Conservation (phyloP, 164 flowering plant genomes). For the Kingdonia uniflora region DNA sequence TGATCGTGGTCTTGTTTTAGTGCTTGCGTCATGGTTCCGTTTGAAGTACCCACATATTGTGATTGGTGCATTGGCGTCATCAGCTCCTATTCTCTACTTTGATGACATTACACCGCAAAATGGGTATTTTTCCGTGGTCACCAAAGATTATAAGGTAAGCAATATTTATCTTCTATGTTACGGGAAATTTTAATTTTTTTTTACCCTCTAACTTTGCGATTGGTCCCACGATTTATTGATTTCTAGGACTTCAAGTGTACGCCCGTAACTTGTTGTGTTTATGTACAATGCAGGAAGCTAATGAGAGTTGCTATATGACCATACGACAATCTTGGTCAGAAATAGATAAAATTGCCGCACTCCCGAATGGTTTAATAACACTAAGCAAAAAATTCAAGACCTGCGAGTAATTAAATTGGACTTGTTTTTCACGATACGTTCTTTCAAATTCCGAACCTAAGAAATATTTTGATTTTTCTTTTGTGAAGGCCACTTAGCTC, state of each 20-base stretch:
- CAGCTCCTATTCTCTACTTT: conserved; percentile 8
- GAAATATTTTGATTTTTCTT: not conserved
- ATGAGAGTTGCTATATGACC: conserved; percentile 4
- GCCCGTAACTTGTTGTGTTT: not conserved
- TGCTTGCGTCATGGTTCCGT: conserved; percentile 6
- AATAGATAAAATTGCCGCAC: conserved; percentile 5
- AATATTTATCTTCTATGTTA: too few species aligned
- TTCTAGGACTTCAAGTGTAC: not conserved
- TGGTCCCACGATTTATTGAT: not conserved
- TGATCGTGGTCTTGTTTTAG: not conserved
- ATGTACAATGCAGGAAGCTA: conserved; percentile 5
- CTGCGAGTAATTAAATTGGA: conserved; percentile 36
- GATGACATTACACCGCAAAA: not conserved
- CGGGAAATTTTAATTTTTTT: too few species aligned
- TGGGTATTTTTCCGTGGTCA: too few species aligned
- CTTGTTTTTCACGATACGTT: too few species aligned
- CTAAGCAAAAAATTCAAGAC: conserved; percentile 38
- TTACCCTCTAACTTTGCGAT: too few species aligned
- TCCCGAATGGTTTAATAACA: conserved; percentile 26
- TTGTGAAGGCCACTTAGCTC: conserved; percentile 8
- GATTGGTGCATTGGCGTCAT: conserved; percentile 5
- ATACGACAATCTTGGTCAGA: conserved; percentile 4
- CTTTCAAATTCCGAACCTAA: too few species aligned
- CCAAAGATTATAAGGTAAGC: too few species aligned
- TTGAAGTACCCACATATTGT: conserved; percentile 7